These are phyloP conservation scores for Monsonia emarginata DNA, from an alignment of 441 rosid genomes.

Conservation along the genomic window DNA sequence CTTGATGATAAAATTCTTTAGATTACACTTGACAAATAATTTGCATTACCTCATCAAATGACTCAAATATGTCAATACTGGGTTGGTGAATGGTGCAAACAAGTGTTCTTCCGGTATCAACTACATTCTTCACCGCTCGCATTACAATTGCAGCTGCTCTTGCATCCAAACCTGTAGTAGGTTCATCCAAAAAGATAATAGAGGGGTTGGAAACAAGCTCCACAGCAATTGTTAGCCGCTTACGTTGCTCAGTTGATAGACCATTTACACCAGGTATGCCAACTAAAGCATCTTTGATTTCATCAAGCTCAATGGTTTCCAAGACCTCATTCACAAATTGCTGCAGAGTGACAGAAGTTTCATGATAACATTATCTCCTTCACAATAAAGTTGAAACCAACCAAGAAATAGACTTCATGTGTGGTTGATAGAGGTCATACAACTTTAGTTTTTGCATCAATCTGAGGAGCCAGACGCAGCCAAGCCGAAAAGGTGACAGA, in stretches of 20 bases:
- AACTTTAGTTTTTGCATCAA: constrained; percentile 31
- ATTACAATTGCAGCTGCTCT: constrained; percentile 70
- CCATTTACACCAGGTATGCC: constrained; percentile 45
- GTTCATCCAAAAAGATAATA: constrained; percentile 61
- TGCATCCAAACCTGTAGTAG: constrained; percentile 60
- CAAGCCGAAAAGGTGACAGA: constrained; percentile 50
- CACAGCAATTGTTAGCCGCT: constrained; percentile 49
- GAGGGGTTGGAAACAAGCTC: constrained; percentile 67
- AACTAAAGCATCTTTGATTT: constrained; percentile 34
- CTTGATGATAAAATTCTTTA: not conserved
- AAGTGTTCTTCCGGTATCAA: constrained; percentile 55
- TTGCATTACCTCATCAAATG: constrained; percentile 48
- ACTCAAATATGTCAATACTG: constrained; percentile 51
- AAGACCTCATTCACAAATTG: constrained; percentile 43
- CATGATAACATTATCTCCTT: no score
- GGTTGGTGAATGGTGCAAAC: constrained; percentile 72
- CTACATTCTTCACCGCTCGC: constrained; percentile 56
- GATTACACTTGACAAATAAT: not conserved
- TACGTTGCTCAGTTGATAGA: constrained; percentile 56
- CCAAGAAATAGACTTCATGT: not conserved
- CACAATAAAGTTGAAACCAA: not conserved
- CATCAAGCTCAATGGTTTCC: constrained; percentile 46
- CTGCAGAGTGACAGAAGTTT: constrained; percentile 20
- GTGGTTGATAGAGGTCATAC: constrained; percentile 21
- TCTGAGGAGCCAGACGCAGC: constrained; percentile 41